Evolutionary conservation across 164 flowering plant genomes (phyloP).

Genomic region (Pachysandra terminalis): DNA sequence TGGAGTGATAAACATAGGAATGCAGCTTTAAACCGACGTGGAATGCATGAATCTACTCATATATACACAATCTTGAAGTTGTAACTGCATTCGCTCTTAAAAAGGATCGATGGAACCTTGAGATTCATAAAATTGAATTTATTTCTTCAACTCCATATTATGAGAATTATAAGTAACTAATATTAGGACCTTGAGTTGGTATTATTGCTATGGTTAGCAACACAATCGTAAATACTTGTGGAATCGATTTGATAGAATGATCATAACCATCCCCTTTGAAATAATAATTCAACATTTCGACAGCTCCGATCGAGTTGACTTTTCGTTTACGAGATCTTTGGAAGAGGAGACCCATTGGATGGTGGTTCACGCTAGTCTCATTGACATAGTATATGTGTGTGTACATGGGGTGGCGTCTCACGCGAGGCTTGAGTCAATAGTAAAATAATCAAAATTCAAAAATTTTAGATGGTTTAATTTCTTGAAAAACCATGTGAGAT

Average conservation of each 20-base stretch:
- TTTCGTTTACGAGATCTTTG: background rate
- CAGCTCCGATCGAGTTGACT: conserved; percentile 3
- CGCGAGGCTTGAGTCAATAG: background rate
- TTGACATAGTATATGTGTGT: too few species aligned
- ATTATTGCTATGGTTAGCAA: background rate
- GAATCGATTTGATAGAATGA: too few species aligned
- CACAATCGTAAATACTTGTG: too few species aligned
- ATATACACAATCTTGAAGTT: background rate
- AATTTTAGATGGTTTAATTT: background rate
- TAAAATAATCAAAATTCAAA: background rate
- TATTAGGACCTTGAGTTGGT: background rate
- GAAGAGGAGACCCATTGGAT: too few species aligned
- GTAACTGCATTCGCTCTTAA: background rate
- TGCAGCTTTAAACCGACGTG: conserved; percentile 9
- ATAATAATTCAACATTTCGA: too few species aligned
- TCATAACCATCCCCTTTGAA: background rate
- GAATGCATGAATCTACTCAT: conserved; percentile 16
- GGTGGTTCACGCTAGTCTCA: too few species aligned
- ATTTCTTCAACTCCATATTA: background rate
- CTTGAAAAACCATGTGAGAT: conserved; percentile 12
- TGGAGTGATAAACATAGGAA: conserved; percentile 9
- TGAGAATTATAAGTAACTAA: background rate
- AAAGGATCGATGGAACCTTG: conserved; percentile 7
- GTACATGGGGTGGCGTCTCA: too few species aligned
- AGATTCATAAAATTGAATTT: background rate